Base-by-base conservation (phyloP, 192 early-diverging fungal species). In the Geranomyces variabilis region DNA sequence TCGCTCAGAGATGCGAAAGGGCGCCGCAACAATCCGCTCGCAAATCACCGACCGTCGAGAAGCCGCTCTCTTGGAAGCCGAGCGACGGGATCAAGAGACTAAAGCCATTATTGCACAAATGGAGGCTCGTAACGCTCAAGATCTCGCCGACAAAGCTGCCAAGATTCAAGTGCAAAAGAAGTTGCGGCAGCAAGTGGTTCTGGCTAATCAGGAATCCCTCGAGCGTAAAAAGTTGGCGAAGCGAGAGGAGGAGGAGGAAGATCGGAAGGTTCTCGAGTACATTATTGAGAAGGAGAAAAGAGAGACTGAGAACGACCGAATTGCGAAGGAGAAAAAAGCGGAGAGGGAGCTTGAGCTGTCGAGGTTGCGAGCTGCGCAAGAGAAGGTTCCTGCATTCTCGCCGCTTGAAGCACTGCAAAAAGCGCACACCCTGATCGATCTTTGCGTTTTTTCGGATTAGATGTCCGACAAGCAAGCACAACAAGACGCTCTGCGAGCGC, bases 381-480 rank as follows among this genome's bases (percentile, higher is more conserved):
- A 87, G 65, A 86, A 84, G 70, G 81, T 74, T 43, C 13, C 1
- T 53, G 3, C 22, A 7, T 5, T 30, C 5, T 7, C 58, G 30
- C 58, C 28, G 28, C 58, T 9, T 29, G n/a, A 53, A 17, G 24
- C 17, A 53, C 46, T 47, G 12, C 10, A 10, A 41, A 41, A 53
- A 53, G 51, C n/a, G 51, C 17, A 53, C 24, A 15, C n/a, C 5
- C 36, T 41, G 17, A 53, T 53, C 17, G 51, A 53, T 53, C 17
- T 53, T 53, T 53, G 24, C 19, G n/a, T 15, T 53, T 26, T 41
- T 24, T 46, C 26, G 6, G 21, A n/a, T n/a, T 44, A 85, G 79
- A 85, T 80, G 78, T 76, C 78, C 43, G 86, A 87, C 62, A 87
- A 87, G 61, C 84, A 86, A 74, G 84, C 86, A 5, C 78, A 84